Conservation (phyloP, 2,329 filamentous ascomycete genomes). For the Nemania sp. region DNA sequence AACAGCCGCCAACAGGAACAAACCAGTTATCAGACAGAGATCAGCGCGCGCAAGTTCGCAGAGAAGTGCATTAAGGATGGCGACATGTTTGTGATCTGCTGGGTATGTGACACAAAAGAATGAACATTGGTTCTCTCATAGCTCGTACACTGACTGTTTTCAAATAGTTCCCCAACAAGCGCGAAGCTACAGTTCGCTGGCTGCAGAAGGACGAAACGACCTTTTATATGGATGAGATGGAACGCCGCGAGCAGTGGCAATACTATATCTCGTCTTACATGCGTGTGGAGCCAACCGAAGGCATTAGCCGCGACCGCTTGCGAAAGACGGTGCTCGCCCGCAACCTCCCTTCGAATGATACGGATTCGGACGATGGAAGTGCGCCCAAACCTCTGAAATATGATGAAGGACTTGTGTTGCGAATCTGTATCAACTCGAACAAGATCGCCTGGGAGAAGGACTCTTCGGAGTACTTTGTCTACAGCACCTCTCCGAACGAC, state of each 20-base stretch:
- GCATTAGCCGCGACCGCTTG: conserved; percentile 67
- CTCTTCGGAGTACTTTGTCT: conserved; percentile 73
- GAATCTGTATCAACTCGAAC: conserved; percentile 77
- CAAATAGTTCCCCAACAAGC: conserved; percentile 65
- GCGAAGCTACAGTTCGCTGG: conserved; percentile 73
- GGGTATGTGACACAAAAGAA: conserved; percentile 66
- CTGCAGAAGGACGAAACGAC: conserved; percentile 72
- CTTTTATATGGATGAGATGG: conserved; percentile 87
- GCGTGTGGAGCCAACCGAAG: conserved; percentile 85
- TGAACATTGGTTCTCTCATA: background rate
- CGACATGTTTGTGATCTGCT: conserved; percentile 87
- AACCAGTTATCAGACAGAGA: conserved; percentile 87
- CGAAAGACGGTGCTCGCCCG: conserved; percentile 72
- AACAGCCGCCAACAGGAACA: conserved; percentile 79
- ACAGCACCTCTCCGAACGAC: conserved; percentile 69
- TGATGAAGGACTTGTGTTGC: conserved; percentile 70
- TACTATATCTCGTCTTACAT: conserved; percentile 95
- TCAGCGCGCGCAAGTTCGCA: conserved; percentile 87
- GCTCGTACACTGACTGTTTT: conserved; percentile 42
- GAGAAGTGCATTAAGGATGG: conserved; percentile 92
- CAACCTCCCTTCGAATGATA: conserved; percentile 67
- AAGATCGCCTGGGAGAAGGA: conserved; percentile 77
- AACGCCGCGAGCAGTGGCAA: conserved; percentile 82
- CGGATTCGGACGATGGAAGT: conserved; percentile 66
- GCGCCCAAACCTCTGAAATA: conserved; percentile 65